Evolutionary conservation across 108 stramenopile genomes (phyloP).

Genomic region (Discostella pseudostelligera): DNA sequence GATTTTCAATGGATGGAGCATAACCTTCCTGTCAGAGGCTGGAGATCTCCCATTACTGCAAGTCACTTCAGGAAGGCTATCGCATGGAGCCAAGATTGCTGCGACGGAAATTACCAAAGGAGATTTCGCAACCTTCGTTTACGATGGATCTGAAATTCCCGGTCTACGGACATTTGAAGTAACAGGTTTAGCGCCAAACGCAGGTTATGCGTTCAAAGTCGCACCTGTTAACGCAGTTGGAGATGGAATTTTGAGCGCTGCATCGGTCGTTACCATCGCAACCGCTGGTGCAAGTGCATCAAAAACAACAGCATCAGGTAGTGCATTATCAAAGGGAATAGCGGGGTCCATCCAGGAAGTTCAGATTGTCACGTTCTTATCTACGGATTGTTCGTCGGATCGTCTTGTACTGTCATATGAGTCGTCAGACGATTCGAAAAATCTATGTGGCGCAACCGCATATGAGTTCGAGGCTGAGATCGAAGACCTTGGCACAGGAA

Average conservation of each 20-base stretch:
- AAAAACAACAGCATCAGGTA: slow-evolving; percentile 69
- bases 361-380: slow-evolving; percentile 51
- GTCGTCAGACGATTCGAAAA: slow-evolving; percentile 31
- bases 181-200: slow-evolving; percentile 49
- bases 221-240: slow-evolving; percentile 73
- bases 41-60: slow-evolving; percentile 77
- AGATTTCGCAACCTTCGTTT: slow-evolving; percentile 61
- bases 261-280: slow-evolving; percentile 63
- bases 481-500: slow-evolving; percentile 32
- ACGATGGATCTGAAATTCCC: slow-evolving; percentile 66
- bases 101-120: slow-evolving; percentile 62
- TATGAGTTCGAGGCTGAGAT: slow-evolving; percentile 38
- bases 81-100: slow-evolving; percentile 31
- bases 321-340: slow-evolving; percentile 65
- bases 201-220: slow-evolving; percentile 83
- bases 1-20: slow-evolving; percentile 51
- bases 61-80: slow-evolving; percentile 57
- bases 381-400: slow-evolving; percentile 34
- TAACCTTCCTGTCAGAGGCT: slow-evolving; percentile 70
- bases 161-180: slow-evolving; percentile 42
- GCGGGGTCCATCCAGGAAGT: slow-evolving; percentile 80
- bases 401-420: slow-evolving; percentile 35
- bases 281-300: slow-evolving; percentile 71
- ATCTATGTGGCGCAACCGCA: slow-evolving; percentile 49
- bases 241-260: slow-evolving; percentile 55